Percentiles rank a stretch among this genome's conserved stretches.
These are phyloP conservation scores for Pseudogymnoascus sp. DNA, from an alignment of 2,329 filamentous ascomycete genomes.

Conservation along the genomic window DNA sequence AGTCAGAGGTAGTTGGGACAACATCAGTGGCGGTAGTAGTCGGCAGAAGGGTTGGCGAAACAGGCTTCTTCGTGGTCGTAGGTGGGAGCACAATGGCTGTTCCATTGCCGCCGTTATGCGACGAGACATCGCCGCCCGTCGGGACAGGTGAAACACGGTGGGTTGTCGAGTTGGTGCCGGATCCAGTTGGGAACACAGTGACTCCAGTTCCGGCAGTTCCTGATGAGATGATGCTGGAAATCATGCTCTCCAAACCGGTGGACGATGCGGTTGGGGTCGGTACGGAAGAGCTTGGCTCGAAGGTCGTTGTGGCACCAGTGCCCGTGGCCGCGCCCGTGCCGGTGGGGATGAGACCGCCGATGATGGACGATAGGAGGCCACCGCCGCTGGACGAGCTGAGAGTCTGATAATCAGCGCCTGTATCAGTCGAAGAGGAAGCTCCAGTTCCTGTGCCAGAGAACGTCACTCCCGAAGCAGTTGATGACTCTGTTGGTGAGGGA, in stretches of 20 bases:
- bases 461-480: conserved; percentile 2
- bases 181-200: not conserved
- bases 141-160: not conserved
- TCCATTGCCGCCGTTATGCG: not conserved
- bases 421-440: conserved; percentile 13
- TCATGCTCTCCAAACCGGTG: not conserved
- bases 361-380: not conserved
- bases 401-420: conserved; percentile 18
- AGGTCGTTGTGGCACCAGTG: not conserved
- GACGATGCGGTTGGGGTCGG: not conserved
- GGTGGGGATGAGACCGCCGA: not conserved
- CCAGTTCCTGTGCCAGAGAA: conserved; percentile 17
- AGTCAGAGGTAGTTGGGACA: not conserved
- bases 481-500: not conserved
- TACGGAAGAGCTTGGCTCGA: not conserved
- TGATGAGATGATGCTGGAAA: not conserved
- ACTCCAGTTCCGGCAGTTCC: not conserved
- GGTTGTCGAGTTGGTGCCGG: not conserved
- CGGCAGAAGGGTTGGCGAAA: not conserved
- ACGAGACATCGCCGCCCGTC: not conserved
- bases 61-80: not conserved
- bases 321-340: not conserved
- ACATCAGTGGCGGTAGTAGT: not conserved
- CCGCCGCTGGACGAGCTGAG: not conserved
- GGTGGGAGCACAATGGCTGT: not conserved